phyloP scores from a whole-genome alignment of 1,139 yeast genomes.

The Hemisphaericaspora lyxosophila region DNA sequence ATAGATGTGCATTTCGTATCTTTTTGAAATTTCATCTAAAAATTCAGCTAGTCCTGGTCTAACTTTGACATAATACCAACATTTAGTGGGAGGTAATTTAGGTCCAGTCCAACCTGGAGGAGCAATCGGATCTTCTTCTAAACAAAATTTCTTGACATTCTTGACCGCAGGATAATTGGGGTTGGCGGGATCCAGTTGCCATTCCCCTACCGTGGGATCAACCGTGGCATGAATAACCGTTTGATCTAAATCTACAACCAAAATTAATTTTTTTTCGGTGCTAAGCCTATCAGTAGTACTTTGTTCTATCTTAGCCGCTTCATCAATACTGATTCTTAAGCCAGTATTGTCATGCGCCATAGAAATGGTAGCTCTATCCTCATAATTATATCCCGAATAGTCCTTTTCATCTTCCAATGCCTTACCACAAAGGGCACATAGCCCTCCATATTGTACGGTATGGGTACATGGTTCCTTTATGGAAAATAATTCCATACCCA shows the following conservation, averaged over 20 bases:
- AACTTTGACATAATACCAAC: constrained; percentile 90
- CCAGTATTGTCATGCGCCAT: constrained; percentile 93
- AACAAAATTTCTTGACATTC: constrained; percentile 73
- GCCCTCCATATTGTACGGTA: constrained; percentile 92
- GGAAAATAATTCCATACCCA: constrained; percentile 50
- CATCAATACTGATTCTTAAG: constrained; percentile 76
- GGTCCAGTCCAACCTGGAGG: constrained; percentile 64
- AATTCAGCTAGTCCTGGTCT: constrained; percentile 85
- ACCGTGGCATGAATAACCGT: constrained; percentile 98
- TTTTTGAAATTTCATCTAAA: constrained; percentile 57
- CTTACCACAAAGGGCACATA: constrained; percentile 92
- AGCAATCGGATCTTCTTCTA: constrained; percentile 70
- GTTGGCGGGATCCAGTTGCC: constrained; percentile 84
- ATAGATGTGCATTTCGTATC: constrained; percentile 89
- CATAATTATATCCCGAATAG: constrained; percentile 70
- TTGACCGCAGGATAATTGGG: constrained; percentile 84
- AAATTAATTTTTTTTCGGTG: constrained; percentile 66
- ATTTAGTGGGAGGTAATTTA: constrained; percentile 53
- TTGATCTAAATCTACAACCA: constrained; percentile 96
- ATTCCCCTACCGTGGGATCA: constrained; percentile 94
- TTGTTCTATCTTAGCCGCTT: constrained; percentile 82
- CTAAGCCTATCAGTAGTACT: constrained; percentile 61
- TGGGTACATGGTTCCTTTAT: constrained; percentile 87
- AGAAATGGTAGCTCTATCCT: constrained; percentile 78
- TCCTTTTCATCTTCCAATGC: constrained; percentile 80